Conservation (phyloP, 768 basidiomycete genomes). For the Amanita rimosa region DNA sequence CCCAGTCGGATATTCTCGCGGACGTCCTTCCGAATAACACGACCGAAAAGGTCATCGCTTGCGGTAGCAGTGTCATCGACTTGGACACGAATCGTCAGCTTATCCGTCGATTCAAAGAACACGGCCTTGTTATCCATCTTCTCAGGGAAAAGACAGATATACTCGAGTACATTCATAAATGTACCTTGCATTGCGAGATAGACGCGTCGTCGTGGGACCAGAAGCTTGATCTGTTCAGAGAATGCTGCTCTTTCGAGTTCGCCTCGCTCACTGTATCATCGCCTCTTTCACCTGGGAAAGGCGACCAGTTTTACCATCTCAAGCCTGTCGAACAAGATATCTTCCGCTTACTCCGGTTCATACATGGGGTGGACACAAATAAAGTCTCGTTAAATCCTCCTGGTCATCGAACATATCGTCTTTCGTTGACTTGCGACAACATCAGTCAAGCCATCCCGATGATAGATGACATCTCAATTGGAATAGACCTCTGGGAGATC, state of each 20-base stretch:
- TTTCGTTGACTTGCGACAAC: slow-evolving; percentile 67
- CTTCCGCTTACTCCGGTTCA: slow-evolving; percentile 58
- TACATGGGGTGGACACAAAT: slow-evolving; percentile 49
- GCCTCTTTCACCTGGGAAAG: slow-evolving; percentile 11
- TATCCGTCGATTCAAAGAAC: slow-evolving; percentile 36
- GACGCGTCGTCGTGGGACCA: slow-evolving; percentile 55
- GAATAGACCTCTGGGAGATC: slow-evolving; percentile 67
- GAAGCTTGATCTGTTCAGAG: slow-evolving; percentile 51
- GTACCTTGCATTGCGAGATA: slow-evolving; percentile 24
- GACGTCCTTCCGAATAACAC: slow-evolving; percentile 39
- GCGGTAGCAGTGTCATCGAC: slow-evolving; percentile 73
- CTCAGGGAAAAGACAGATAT: slow-evolving; percentile 61
- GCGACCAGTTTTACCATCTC: slow-evolving; percentile 12
- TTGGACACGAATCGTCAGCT: slow-evolving; percentile 48
- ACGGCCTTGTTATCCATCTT: slow-evolving; percentile 62
- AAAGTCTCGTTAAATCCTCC: slow-evolving; percentile 21
- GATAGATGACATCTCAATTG: slow-evolving; percentile 47
- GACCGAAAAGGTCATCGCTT: slow-evolving; percentile 52
- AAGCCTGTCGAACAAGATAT: slow-evolving; percentile 38
- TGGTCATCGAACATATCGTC: slow-evolving; percentile 52
- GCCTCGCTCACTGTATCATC: slow-evolving; percentile 38
- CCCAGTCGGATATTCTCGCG: slow-evolving; percentile 49
- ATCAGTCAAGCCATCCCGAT: slow-evolving; percentile 40
- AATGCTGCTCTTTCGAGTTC: slow-evolving; percentile 58
- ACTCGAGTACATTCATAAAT: slow-evolving; percentile 44